A percentile compares a stretch with the other conserved stretches of the same genome.
Evolutionary conservation across 148 eudicot species (phyloP).

Genomic region (Camellia lanceoleosa): DNA sequence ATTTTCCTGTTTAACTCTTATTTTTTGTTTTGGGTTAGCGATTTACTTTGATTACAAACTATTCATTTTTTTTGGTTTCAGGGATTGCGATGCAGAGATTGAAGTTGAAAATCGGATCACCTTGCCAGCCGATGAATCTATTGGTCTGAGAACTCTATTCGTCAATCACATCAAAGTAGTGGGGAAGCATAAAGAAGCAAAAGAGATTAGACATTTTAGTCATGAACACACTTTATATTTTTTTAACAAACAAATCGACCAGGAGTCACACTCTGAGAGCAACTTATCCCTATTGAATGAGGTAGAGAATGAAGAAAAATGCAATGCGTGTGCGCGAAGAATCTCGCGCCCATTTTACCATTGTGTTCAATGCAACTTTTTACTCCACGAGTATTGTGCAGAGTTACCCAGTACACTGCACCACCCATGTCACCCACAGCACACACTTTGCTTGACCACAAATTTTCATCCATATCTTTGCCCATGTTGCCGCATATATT

Average conservation of each 20-base stretch:
- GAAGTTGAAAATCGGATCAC: background rate
- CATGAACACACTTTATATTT: background rate
- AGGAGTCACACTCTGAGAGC: background rate
- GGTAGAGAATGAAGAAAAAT: background rate
- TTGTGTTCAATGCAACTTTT: background rate
- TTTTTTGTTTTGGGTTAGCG: no score
- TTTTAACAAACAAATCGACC: background rate
- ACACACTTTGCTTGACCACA: background rate
- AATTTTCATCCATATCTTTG: background rate
- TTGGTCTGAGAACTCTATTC: background rate
- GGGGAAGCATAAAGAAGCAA: background rate
- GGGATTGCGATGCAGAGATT: background rate
- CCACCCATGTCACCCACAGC: constrained; percentile 2
- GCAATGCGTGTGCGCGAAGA: background rate
- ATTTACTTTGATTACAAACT: no score
- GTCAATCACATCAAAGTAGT: background rate
- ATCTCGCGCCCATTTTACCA: background rate
- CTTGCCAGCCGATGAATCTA: background rate
- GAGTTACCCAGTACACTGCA: background rate
- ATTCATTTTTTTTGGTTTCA: no score
- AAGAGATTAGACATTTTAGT: background rate
- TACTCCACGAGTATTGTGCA: background rate
- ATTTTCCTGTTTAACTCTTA: no score
- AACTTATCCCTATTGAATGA: background rate
- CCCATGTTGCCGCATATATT: no score